Evolutionary conservation across 2,329 filamentous ascomycete genomes (phyloP), one percentile per base, ranked within the genome.

Genomic region (Penicillium janthinellum): DNA sequence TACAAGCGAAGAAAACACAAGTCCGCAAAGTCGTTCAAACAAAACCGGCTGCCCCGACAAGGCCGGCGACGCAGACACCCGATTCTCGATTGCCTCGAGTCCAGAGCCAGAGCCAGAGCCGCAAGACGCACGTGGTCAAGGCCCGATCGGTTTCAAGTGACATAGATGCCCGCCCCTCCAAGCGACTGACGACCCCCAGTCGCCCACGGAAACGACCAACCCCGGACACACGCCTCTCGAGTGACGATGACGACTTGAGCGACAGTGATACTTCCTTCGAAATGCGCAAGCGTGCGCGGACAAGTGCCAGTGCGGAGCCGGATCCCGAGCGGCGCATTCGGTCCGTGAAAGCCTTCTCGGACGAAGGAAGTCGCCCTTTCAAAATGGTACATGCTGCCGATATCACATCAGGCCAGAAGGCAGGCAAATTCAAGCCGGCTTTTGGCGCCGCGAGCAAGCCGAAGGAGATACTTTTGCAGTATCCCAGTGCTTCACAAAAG

Each of bases 401-500:
- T 58, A 82, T 84, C 67, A 80, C 75, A 48, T 77, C 74, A 34
- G 64, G 70, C n/a, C 73, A 76, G 62, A 78, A 75, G 60, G 73
- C 72, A 50, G 75, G 72, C 55, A 82, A 83, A 64, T 87, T 82
- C 71, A 82, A 79, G 63, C 78, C 80, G 28, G 83, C 81, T 25
- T 84, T 82, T 67, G 78, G 78, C 12, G 78, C 75, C 44, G 74
- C 73, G 48, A 73, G 75, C 12, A 76, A 78, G 50, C 74, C 80
- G 20, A 71, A 74, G 31, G 75, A 79, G 11, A 85, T 96, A 60
- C 81, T 88, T 71, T 79, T 98, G 67, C 90, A 95, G 74, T 98
- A 98, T 75, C 94, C 95, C 10, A 93, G 91, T 74, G 81, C 83
- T 62, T 84, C 86, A 57, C 82, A 83, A 52, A 84, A 84, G 55